Base-by-base conservation (phyloP, 2,329 filamentous ascomycete species). In the Pezizomycotina sp. region DNA sequence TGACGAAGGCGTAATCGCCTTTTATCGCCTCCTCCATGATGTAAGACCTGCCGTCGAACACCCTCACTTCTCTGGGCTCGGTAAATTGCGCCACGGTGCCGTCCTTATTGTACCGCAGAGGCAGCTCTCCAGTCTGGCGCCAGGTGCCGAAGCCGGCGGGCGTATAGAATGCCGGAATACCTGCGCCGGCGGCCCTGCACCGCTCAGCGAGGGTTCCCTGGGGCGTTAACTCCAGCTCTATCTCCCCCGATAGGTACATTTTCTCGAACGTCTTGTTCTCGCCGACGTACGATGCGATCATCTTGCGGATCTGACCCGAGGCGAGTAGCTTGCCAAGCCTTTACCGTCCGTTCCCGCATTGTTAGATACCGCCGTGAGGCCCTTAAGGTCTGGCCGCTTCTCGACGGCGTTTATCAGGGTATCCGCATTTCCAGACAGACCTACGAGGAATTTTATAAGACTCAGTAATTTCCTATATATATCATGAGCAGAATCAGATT, bases 141-240 rank as follows among this genome's bases (percentile, higher is more conserved):
- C 77, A 63, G 0, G 74, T 79, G 38, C 72, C 72, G 23, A 69
- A 70, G 37, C 72, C 79, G 0, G 79, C 81, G 0, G 78, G 74
- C 0, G 80, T 84, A 52, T 74, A 89, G 54, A 89, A 84, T 0
- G 78, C 78, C 1, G 78, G 77, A 32, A 84, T 81, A 6, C 78
- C 41, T 15, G 75, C 74, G 3, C 77, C 78, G 1, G 71, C 78
- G 5, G 76, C 76, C 26, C 77, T 64, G 49, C 80, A 68, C 47
- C 77, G 65, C 60, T 81, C 76, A 0, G 75, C 76, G 33, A 81
- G 62, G 0, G 75, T 78, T 4, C 78, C 78, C 50, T 84, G 78
- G 0, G 78, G 78, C 36, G 75, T 81, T 26, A 84, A 61, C 57
- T 84, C 77, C 45, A 84, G 66, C 5, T 74, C 73, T 49, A 83